Conservation (phyloP, 768 basidiomycete genomes). For the Pulveroboletus sp. region DNA sequence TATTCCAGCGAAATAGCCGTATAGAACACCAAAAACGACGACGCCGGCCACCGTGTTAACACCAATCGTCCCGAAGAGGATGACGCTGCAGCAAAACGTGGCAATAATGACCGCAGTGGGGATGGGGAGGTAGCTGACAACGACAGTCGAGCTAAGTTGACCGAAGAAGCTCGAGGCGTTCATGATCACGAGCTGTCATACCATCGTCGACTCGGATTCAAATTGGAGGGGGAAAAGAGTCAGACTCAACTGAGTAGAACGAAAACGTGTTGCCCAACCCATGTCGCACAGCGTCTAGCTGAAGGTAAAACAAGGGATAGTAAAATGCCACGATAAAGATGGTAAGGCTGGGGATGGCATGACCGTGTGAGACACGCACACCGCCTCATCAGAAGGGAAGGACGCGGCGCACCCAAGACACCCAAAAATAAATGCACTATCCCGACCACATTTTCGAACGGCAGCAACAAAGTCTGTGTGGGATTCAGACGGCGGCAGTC, state of each 20-base stretch:
- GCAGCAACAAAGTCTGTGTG: conserved; percentile 17
- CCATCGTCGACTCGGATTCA: not conserved
- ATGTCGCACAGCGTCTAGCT: conserved; percentile 49
- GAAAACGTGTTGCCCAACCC: conserved; percentile 45
- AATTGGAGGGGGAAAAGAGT: not conserved
- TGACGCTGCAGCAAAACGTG: conserved; percentile 34
- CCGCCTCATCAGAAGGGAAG: too few species aligned
- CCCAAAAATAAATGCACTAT: conserved; percentile 27
- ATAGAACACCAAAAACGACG: conserved; percentile 42
- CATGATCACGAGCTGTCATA: conserved; percentile 47
- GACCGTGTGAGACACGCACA: not conserved
- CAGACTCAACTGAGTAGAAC: conserved; percentile 50
- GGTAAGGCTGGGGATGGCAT: conserved; percentile 14
- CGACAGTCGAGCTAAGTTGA: conserved; percentile 45
- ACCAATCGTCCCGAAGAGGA: conserved; percentile 48
- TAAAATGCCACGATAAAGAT: conserved; percentile 43
- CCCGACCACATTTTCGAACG: conserved; percentile 21
- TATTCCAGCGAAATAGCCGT: conserved; percentile 51
- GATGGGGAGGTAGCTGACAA: conserved; percentile 42
- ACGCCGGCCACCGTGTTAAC: conserved; percentile 38
- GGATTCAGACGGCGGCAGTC: conserved; percentile 33
- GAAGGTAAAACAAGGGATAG: conserved; percentile 58
- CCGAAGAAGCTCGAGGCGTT: conserved; percentile 54
- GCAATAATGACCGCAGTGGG: conserved; percentile 37
- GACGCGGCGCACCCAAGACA: conserved; percentile 24